Evolutionary conservation across 495 filamentous ascomycete genomes (phyloP).

Genomic region (Hypomontagnella monticulosa): DNA sequence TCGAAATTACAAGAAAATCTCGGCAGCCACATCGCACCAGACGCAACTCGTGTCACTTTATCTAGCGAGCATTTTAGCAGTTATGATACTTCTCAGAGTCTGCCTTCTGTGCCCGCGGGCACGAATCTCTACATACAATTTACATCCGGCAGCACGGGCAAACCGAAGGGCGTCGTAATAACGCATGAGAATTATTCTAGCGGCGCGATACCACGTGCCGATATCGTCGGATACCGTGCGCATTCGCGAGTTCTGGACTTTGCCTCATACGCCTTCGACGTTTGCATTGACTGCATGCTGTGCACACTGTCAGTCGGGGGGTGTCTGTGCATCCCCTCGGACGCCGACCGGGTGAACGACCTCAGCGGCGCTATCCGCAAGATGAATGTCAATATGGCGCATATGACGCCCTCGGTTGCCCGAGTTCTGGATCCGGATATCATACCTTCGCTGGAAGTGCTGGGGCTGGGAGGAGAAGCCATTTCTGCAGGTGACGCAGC

Average conservation of each 20-base stretch:
- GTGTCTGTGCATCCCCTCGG: constrained; percentile 70
- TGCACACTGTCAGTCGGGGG: constrained; percentile 63
- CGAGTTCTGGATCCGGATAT: constrained; percentile 56
- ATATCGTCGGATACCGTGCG: constrained; percentile 50
- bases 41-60: constrained; percentile 36
- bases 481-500: constrained; percentile 50
- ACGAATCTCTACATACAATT: constrained; percentile 55
- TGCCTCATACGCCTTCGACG: constrained; percentile 62
- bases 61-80: constrained; percentile 25
- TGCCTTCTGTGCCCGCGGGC: constrained; percentile 43
- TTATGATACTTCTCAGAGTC: constrained; percentile 9
- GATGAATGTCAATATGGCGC: constrained; percentile 53
- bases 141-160: constrained; percentile 61
- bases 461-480: constrained; percentile 55
- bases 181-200: constrained; percentile 55
- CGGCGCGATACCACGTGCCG: constrained; percentile 52
- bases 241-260: constrained; percentile 60
- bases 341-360: constrained; percentile 58
- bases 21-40: constrained; percentile 43
- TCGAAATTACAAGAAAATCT: constrained; percentile 53
- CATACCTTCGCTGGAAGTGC: constrained; percentile 50
- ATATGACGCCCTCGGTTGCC: constrained; percentile 65
- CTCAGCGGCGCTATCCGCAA: constrained; percentile 51
- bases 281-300: constrained; percentile 61
- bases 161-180: constrained; percentile 58